Conservation (phyloP, 768 basidiomycete genomes). For the Pulveroboletus sp. region DNA sequence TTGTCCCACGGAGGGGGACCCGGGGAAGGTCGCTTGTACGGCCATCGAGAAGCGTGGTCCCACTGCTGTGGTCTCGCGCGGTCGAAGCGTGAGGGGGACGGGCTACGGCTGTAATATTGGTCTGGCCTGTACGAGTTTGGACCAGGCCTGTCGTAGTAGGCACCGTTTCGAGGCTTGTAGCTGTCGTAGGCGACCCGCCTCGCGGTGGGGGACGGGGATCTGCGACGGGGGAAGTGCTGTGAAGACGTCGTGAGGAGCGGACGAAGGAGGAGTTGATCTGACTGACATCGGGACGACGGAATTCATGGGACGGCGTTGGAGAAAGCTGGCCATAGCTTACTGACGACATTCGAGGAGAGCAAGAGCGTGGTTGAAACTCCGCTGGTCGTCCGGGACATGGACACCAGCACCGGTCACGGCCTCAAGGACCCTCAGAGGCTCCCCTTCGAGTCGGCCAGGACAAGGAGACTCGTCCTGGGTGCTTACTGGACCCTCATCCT, state of each 20-base stretch:
- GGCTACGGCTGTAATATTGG: constrained; percentile 41
- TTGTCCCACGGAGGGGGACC: constrained; percentile 33
- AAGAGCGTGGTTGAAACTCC: constrained; percentile 39
- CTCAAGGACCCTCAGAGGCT: constrained; percentile 47
- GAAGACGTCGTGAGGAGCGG: constrained; percentile 19
- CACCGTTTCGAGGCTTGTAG: constrained; percentile 42
- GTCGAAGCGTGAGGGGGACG: constrained; percentile 51
- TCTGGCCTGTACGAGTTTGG: constrained; percentile 43
- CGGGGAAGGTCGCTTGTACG: constrained; percentile 40
- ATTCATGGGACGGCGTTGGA: constrained; percentile 25
- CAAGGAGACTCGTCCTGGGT: constrained; percentile 57
- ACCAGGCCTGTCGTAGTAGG: constrained; percentile 39
- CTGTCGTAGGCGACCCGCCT: constrained; percentile 47
- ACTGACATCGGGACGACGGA: constrained; percentile 35
- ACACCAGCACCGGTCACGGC: constrained; percentile 17
- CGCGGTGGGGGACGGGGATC: constrained; percentile 48
- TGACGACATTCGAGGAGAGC: constrained; percentile 23
- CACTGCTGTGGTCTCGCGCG: constrained; percentile 38
- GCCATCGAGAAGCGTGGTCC: constrained; percentile 45
- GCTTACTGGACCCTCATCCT: constrained; percentile 80
- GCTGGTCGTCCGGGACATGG: constrained; percentile 17
- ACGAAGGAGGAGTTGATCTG: constrained; percentile 16
- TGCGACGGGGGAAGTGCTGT: constrained; percentile 36
- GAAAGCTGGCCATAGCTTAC: constrained; percentile 26
- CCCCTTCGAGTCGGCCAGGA: constrained; percentile 46